phyloP scores from a whole-genome alignment of 768 basidiomycete species.

The Grammothele lineata region DNA sequence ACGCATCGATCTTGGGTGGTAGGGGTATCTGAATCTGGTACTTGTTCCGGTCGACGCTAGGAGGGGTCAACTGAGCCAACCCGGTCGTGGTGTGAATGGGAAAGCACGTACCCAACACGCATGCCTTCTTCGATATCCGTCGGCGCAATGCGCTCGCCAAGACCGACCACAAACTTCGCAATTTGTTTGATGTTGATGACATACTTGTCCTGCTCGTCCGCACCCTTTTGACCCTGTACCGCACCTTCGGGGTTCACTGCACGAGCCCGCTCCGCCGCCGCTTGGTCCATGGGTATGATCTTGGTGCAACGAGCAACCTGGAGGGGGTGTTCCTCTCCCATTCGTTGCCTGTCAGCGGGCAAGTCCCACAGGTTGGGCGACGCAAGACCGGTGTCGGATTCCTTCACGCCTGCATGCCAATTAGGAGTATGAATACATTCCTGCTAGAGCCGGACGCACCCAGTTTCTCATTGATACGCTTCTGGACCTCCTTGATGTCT shows the following conservation, averaged over 20 bases:
- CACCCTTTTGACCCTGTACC: slow-evolving; percentile 86
- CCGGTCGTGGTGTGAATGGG: background rate
- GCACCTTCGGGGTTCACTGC: slow-evolving; percentile 77
- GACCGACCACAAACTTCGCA: slow-evolving; percentile 97
- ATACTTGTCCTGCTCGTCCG: slow-evolving; percentile 98
- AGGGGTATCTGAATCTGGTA: slow-evolving; percentile 99
- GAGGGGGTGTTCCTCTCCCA: slow-evolving; percentile 88
- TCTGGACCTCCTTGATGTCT: slow-evolving; percentile 95
- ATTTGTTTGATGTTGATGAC: slow-evolving; percentile 99
- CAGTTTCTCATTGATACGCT: slow-evolving; percentile 96
- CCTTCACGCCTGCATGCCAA: slow-evolving; percentile 72
- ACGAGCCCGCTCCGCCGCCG: slow-evolving; percentile 71
- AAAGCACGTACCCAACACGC: slow-evolving; percentile 85
- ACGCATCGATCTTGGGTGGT: slow-evolving; percentile 98
- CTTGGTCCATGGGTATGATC: slow-evolving; percentile 83
- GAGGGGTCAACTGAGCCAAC: background rate
- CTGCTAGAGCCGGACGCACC: slow-evolving; percentile 40
- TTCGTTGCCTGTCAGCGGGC: slow-evolving; percentile 85
- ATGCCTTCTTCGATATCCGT: slow-evolving; percentile 99
- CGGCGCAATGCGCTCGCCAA: slow-evolving; percentile 94
- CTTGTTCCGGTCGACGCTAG: slow-evolving; percentile 89
- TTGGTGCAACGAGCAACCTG: slow-evolving; percentile 99
- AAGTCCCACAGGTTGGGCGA: slow-evolving; percentile 98
- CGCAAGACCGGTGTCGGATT: slow-evolving; percentile 96
- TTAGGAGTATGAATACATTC: slow-evolving; percentile 2